Base-by-base conservation (phyloP, 306 rosid genomes). In the Elaeagnus macrophylla region DNA sequence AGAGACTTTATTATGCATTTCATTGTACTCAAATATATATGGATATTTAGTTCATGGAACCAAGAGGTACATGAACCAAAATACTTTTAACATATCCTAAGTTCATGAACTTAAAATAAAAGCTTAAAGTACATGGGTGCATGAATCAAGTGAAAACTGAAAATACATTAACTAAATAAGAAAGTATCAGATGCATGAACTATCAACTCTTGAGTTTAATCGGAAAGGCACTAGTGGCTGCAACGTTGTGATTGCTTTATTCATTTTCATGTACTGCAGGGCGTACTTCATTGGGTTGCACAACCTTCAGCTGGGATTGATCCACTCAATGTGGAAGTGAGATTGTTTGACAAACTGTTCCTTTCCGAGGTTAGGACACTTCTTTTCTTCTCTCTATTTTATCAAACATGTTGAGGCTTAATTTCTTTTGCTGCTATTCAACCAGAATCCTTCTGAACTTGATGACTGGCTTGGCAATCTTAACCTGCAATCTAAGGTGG, bases 211-310 rank as follows among this genome's bases (percentile, higher is more conserved):
- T 25, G 32, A 25, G 32, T 25, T 25, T 25, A 25, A 25, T 25
- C 4, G 32, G 32, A 25, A 2, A 25, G 32, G 4, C 32, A 1
- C 32, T 10, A 39, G 16, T 72, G 32, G 15, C 37, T 47, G 32
- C 32, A 25, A 2, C 32, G 25, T 37, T 48, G 8, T 10, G 42
- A 13, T 4, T 41, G 49, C 32, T 5, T 41, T 5, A 9, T 18
- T 48, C 16, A 36, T 43, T 13, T 19, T 13, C 8, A 9, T 10
- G 45, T 48, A 15, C 54, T 11, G 15, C 73, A 87, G 99, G 99
- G 96, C 19, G 99, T 93, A 60, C 88, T 93, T 49, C 99, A 93
- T 62, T 93, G 96, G 99, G 95, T 87, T 62, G 72, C 81, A 54
- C 80, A 82, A 72, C 81, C 99, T 63, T 87, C 86, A 32, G 81